A percentile compares a stretch with the other conserved stretches of the same genome.
Evolutionary conservation across 805 yeast species (phyloP).

Genomic region (Barnettozyma populi): DNA sequence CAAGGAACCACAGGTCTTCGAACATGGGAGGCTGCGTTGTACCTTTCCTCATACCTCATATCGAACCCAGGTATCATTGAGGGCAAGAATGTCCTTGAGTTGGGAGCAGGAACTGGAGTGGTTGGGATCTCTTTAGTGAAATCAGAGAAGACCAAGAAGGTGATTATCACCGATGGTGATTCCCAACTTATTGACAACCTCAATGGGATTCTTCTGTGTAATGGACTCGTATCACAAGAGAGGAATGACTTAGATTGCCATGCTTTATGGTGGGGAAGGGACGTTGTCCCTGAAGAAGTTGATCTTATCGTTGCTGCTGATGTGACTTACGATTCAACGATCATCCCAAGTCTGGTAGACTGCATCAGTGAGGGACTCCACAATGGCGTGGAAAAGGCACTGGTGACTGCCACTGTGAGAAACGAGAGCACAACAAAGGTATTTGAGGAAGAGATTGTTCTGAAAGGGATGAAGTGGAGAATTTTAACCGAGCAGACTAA

Average conservation of each 20-base stretch:
- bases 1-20: slow-evolving; percentile 83
- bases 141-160: slow-evolving; percentile 15
- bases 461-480: slow-evolving; percentile 16
- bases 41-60: slow-evolving; percentile 47
- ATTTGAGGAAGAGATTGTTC: slow-evolving; percentile 35
- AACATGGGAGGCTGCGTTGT: slow-evolving; percentile 92
- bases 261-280: slow-evolving; percentile 57
- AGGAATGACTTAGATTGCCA: slow-evolving; percentile 26
- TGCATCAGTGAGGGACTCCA: slow-evolving; percentile 32
- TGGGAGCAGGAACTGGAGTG: slow-evolving; percentile 90
- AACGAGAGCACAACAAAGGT: slow-evolving; percentile 44
- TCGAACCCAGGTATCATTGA: slow-evolving; percentile 12
- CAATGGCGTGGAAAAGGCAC: slow-evolving; percentile 25
- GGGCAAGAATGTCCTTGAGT: slow-evolving; percentile 46
- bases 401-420: slow-evolving; percentile 73
- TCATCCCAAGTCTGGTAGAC: slow-evolving; percentile 49
- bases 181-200: slow-evolving; percentile 45
- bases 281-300: slow-evolving; percentile 33
- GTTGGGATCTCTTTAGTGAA: slow-evolving; percentile 42
- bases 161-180: slow-evolving; percentile 67
- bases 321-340: slow-evolving; percentile 71
- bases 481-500: slow-evolving; percentile 11
- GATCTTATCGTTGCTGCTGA: slow-evolving; percentile 77
- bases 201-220: slow-evolving; percentile 39
- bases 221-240: slow-evolving; percentile 26